Evolutionary conservation across 1,284 basidiomycete species (phyloP).

Genomic region (Ganoderma leucocontextum): DNA sequence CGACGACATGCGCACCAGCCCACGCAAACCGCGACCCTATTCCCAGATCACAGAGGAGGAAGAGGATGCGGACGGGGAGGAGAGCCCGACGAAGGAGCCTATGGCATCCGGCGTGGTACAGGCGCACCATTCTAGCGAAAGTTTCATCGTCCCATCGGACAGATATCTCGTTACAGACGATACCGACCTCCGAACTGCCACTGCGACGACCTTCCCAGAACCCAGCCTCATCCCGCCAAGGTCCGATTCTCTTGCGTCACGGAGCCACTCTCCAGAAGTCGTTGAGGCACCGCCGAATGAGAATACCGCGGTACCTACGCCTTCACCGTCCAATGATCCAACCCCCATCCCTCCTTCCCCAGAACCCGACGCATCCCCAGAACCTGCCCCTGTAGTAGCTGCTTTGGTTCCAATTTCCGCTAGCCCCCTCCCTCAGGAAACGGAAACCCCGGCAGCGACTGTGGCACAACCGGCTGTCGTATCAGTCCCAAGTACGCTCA

Average conservation of each 20-base stretch:
- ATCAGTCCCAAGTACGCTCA: slow-evolving; percentile 32
- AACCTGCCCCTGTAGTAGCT: slow-evolving; percentile 13
- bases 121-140: slow-evolving; percentile 32
- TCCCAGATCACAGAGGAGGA: slow-evolving; percentile 74
- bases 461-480: slow-evolving; percentile 31
- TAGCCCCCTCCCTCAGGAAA: slow-evolving; percentile 25
- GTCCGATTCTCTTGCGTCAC: slow-evolving; percentile 29
- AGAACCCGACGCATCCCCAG: slow-evolving; percentile 6
- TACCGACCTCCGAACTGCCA: slow-evolving; percentile 51
- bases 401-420: slow-evolving; percentile 24
- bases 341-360: slow-evolving; percentile 5
- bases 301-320: slow-evolving; percentile 9
- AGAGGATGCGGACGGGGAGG: slow-evolving; percentile 54
- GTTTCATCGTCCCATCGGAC: slow-evolving; percentile 42
- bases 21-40: slow-evolving; percentile 44
- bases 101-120: slow-evolving; percentile 13
- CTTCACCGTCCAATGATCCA: not conserved
- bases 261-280: not conserved
- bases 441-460: slow-evolving; percentile 10
- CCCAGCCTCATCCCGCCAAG: slow-evolving; percentile 32
- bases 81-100: slow-evolving; percentile 33
- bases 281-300: slow-evolving; percentile 27
- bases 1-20: slow-evolving; percentile 40
- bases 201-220: slow-evolving; percentile 51
- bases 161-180: slow-evolving; percentile 46